Base-by-base conservation (phyloP, 176 grass and related monocot genomes). In the Bromus sterilis region DNA sequence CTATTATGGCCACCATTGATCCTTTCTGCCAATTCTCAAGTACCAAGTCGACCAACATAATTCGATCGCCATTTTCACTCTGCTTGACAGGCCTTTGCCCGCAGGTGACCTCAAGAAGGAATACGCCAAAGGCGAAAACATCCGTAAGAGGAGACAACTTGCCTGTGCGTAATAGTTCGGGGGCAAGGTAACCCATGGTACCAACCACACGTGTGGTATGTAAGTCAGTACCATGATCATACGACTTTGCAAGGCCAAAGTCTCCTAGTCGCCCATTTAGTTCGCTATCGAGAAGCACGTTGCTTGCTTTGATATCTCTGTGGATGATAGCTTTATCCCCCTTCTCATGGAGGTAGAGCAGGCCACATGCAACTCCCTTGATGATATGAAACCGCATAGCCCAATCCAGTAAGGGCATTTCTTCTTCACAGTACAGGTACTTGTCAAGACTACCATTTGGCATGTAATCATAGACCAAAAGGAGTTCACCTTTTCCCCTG, bases 191-290 rank as follows among this genome's bases (percentile, higher is more conserved):
- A 68, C 66, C 66, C 35, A 41, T 68, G 66, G 35, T 67, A 67
- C 34, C 64, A 35, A 67, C 35, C 34, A 68, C 21, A 40, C 65
- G 11, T 40, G 21, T 68, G 65, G 65, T 68, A 24, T 68, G 34
- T 12, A 35, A 21, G 35, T 68, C 65, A 6, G 65, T 68, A 68
- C 65, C 65, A 68, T 68, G 65, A 68, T 68, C 65, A 24, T 68
- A 68, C 11, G 65, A 68, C n/a, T 68, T 68, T 68, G 65, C 65
- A 69, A 69, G 66, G 66, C n/a, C 66, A 41, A 69, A 69, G 36
- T 42, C 66, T 41, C 36, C n/a, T 69, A 69, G 36, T 39, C 36
- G 66, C 40, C 36, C 66, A 42, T 42, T 69, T 24, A 69, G 3
- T 69, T 69, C n/a, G n/a, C n/a, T 69, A 69, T 69, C 36, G 24